phyloP scores from a whole-genome alignment of 2,329 filamentous ascomycete species.

The Neopestalotiopsis rosae region DNA sequence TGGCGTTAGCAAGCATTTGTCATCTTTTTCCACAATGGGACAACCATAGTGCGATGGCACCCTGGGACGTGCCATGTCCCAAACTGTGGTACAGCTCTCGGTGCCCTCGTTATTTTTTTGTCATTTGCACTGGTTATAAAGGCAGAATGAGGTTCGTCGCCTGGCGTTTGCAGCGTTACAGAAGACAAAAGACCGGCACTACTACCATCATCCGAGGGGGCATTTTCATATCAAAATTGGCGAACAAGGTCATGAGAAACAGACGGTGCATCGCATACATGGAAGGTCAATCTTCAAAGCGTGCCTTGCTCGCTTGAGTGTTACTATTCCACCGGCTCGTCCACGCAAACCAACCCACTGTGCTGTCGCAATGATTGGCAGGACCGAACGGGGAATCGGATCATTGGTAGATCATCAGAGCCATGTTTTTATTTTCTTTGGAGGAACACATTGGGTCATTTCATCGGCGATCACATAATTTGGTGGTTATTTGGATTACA shows the following conservation, averaged over 20 bases:
- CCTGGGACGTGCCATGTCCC: not conserved
- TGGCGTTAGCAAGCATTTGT: slow-evolving; percentile 12
- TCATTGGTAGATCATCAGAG: no score
- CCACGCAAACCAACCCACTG: not conserved
- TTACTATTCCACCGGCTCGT: not conserved
- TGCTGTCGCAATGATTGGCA: not conserved
- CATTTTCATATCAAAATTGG: slow-evolving; percentile 17
- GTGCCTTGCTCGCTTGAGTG: not conserved
- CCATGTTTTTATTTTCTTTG: no score
- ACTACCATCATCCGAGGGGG: slow-evolving; percentile 11
- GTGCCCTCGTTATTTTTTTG: not conserved
- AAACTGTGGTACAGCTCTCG: not conserved
- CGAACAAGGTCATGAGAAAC: slow-evolving; percentile 8
- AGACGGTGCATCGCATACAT: slow-evolving; percentile 7
- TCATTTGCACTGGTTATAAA: slow-evolving; percentile 11
- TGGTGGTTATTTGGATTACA: not conserved
- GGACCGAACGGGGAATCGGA: no score
- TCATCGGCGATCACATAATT: no score
- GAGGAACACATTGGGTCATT: no score
- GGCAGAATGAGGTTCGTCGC: slow-evolving; percentile 12
- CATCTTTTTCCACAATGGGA: not conserved
- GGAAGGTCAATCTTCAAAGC: not conserved
- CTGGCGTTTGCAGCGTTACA: slow-evolving; percentile 12
- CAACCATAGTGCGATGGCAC: not conserved
- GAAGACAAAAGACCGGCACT: slow-evolving; percentile 17